Conservation (phyloP, 208 protist genomes). For the Naegleria lovaniensis region DNA sequence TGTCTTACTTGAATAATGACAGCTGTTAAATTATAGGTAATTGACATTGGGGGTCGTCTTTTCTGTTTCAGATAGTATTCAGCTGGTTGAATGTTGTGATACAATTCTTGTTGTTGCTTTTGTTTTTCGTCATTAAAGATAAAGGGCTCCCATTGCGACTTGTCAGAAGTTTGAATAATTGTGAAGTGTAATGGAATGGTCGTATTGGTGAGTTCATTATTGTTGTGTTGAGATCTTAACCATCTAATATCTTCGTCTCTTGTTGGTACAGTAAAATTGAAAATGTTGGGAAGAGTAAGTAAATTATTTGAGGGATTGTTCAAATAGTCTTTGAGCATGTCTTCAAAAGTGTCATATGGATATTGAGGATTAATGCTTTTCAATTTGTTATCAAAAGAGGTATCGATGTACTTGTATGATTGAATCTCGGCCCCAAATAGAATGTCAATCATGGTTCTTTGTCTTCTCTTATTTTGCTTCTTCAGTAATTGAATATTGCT, state of each 20-base stretch:
- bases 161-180: not conserved
- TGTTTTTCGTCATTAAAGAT: not conserved
- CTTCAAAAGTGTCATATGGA: not conserved
- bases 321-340: not conserved
- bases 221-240: not conserved
- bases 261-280: not conserved
- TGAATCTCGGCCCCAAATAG: not conserved
- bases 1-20: not conserved
- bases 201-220: not conserved
- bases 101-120: not conserved
- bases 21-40: not conserved
- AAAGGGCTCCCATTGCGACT: not conserved
- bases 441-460: not conserved
- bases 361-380: not conserved
- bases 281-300: not conserved
- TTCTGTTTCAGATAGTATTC: not conserved
- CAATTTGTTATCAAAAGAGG: not conserved
- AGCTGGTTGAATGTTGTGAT: not conserved
- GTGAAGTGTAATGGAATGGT: not conserved
- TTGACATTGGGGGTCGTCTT: not conserved
- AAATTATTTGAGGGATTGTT: not conserved
- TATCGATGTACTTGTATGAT: not conserved
- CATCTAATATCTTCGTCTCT: not conserved
- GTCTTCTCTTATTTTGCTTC: not conserved
- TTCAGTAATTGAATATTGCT: not conserved